These are phyloP conservation scores for Sclerotinia subarctica DNA, from an alignment of 2,329 filamentous ascomycete species.

Conservation along the genomic window DNA sequence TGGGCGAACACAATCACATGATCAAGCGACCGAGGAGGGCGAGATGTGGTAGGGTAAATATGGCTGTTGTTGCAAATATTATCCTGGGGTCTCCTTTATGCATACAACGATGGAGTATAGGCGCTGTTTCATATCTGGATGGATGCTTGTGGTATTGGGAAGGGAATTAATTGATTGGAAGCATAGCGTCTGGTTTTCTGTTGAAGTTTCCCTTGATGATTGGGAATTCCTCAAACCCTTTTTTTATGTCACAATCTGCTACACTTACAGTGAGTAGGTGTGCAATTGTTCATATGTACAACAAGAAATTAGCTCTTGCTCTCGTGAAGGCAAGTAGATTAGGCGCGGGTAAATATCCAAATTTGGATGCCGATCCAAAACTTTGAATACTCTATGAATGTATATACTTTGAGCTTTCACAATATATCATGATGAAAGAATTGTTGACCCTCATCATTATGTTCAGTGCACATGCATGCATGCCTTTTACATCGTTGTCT, in stretches of 20 bases:
- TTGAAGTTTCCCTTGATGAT: neutral
- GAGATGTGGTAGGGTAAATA: slow-evolving; percentile 38
- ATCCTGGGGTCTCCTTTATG: slow-evolving; percentile 27
- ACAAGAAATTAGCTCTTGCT: slow-evolving; percentile 28
- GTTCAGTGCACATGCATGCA: neutral
- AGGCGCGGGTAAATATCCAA: slow-evolving; percentile 25
- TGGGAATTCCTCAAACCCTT: slow-evolving; percentile 1
- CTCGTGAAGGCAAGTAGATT: slow-evolving; percentile 26
- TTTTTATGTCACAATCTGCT: slow-evolving; percentile 30
- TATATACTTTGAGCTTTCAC: neutral
- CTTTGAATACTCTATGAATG: slow-evolving; percentile 17
- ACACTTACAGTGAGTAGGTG: slow-evolving; percentile 22
- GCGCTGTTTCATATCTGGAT: slow-evolving; percentile 31
- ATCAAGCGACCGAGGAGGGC: slow-evolving; percentile 32
- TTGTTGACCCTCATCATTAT: neutral
- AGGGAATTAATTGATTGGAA: slow-evolving; percentile 33
- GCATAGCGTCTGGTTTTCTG: slow-evolving; percentile 38
- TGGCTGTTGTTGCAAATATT: slow-evolving; percentile 10
- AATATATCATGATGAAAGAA: neutral
- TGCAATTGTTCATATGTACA: slow-evolving; percentile 36
- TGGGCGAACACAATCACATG: slow-evolving; percentile 26
- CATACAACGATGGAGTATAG: slow-evolving; percentile 39
- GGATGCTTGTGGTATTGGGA: slow-evolving; percentile 21
- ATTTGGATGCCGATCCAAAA: slow-evolving; percentile 16
- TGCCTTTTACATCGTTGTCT: neutral